Percentiles rank a stretch among this genome's conserved stretches.
Evolutionary conservation across 371 early-diverging fungal species (phyloP).

Genomic region (Umbelopsis sp.): DNA sequence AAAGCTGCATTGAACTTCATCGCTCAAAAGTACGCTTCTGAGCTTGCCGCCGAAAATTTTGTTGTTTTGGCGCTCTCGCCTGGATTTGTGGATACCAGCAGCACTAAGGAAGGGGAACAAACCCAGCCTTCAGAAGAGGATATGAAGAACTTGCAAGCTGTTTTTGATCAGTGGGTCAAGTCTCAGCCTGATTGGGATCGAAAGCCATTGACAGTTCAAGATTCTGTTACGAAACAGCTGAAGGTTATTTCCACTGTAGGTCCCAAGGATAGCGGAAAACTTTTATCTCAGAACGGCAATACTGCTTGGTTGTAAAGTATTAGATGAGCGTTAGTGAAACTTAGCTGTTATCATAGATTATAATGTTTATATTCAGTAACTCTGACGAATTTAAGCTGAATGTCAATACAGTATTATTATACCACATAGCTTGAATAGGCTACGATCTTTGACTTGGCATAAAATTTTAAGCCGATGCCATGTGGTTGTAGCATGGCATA

Average conservation of each 20-base stretch:
- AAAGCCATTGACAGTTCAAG: constrained; percentile 13
- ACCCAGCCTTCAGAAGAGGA: neutral
- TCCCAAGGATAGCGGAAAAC: neutral
- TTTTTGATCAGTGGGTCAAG: neutral
- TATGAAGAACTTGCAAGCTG: neutral
- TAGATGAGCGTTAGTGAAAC: no score
- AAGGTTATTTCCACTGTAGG: neutral
- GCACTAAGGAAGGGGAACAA: neutral
- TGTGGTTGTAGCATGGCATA: no score
- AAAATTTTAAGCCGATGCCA: no score
- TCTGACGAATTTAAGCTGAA: no score
- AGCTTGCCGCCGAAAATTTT: neutral
- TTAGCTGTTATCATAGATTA: no score
- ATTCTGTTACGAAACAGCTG: neutral
- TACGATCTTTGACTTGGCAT: no score
- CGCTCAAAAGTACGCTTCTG: constrained; percentile 6
- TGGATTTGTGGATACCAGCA: constrained; percentile 5
- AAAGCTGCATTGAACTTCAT: constrained; percentile 14
- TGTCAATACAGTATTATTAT: no score
- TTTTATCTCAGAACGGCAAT: constrained; percentile 1
- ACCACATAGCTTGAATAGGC: no score
- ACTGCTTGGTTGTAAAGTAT: neutral
- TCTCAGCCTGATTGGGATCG: constrained; percentile 6
- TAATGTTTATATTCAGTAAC: no score
- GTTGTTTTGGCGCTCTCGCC: constrained; percentile 4